phyloP scores from a whole-genome alignment of 306 rosid species.

The Abrus pulchellus region DNA sequence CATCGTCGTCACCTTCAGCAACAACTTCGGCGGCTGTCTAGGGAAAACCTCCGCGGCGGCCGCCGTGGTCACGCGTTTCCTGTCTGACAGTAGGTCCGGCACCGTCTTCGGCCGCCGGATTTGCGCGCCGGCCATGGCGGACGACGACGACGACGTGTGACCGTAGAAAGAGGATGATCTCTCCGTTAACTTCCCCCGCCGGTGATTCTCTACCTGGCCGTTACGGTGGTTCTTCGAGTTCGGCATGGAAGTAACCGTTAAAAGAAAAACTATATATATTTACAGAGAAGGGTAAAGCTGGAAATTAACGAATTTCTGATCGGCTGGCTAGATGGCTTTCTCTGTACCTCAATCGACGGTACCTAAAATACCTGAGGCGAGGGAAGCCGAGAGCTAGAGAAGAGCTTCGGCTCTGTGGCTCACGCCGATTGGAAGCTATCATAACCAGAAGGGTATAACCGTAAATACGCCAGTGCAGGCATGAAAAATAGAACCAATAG shows the following conservation, averaged over 20 bases:
- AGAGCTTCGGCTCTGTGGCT: conserved; percentile 59
- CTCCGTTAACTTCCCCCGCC: conserved; percentile 61
- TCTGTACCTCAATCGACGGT: conserved; percentile 63
- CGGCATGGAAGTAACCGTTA: conserved; percentile 53
- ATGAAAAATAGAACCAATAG: not conserved
- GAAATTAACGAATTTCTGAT: not conserved
- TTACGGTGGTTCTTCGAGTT: conserved; percentile 61
- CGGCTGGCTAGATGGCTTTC: not conserved
- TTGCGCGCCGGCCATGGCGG: not conserved
- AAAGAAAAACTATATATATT: not conserved
- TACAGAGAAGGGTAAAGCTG: conserved; percentile 4
- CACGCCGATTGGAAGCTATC: conserved; percentile 48
- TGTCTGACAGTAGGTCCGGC: conserved; percentile 61
- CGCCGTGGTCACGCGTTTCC: not conserved
- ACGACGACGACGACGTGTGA: not conserved
- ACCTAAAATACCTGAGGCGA: conserved; percentile 60
- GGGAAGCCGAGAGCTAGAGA: conserved; percentile 69
- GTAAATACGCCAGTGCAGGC: conserved; percentile 29
- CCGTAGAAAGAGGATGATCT: conserved; percentile 80
- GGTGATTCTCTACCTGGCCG: conserved; percentile 57
- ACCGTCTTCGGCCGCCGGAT: conserved; percentile 78
- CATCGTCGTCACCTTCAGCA: conserved; percentile 78
- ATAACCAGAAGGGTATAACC: conserved; percentile 55
- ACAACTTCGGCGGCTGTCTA: conserved; percentile 68
- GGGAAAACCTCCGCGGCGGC: conserved; percentile 45